Evolutionary conservation across 345 rosid genomes (phyloP).

Genomic region (Turnera subulata): DNA sequence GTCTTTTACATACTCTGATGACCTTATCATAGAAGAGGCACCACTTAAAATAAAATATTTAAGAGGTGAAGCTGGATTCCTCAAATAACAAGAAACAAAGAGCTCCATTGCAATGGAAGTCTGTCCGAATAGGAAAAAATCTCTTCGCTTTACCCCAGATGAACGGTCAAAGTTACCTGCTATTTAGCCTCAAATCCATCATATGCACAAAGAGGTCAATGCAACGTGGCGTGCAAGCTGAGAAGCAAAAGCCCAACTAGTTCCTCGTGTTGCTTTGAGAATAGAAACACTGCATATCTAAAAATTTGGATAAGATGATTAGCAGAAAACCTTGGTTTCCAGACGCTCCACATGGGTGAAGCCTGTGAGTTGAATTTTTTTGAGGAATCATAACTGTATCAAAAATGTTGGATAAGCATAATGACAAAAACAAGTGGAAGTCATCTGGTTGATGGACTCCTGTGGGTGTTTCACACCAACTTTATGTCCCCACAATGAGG

Average conservation of each 20-base stretch:
- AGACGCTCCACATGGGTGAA: background rate
- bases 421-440: background rate
- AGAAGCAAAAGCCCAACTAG: constrained; percentile 93
- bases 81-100: no score
- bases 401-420: background rate
- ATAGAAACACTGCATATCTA: constrained; percentile 95
- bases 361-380: background rate
- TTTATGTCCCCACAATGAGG: background rate
- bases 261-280: constrained; percentile 94
- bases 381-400: background rate
- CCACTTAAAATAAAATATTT: no score
- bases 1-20: no score
- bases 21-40: no score
- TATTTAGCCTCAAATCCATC: constrained; percentile 90
- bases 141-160: background rate
- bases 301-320: constrained; percentile 29
- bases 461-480: background rate
- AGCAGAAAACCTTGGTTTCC: background rate
- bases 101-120: no score
- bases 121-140: no score
- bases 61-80: no score
- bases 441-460: background rate
- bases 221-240: constrained; percentile 90
- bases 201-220: constrained; percentile 94
- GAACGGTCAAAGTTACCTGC: constrained; percentile 52